Evolutionary conservation across 495 filamentous ascomycete genomes (phyloP), one percentile per base, ranked within the genome.

Genomic region (Xylona heveae): DNA sequence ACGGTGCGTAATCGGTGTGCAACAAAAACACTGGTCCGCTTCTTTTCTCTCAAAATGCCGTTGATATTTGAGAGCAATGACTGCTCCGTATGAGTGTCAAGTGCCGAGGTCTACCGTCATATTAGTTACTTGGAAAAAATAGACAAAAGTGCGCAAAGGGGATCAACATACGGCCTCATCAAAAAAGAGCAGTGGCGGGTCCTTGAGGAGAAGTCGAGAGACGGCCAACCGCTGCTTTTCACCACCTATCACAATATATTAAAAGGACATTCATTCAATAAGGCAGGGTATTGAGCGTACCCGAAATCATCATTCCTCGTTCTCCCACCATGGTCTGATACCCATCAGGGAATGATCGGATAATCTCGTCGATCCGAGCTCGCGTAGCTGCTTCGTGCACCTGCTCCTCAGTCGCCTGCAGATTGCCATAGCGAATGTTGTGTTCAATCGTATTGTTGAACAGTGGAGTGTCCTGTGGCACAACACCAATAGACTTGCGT

Each of bases 251-350:
- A 16, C 6, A 6, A n/a, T 36, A 25, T 22, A 22, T 26, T 36
- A 14, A 4, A 3, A 10, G 21, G 7, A 14, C 2, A 30, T 30
- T 30, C 17, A 8, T 7, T 16, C 28, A 7, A 7, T 7, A 12
- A 15, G 2, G 4, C 10, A 3, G 18, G 2, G 10, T 13, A 31
- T 7, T 13, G 24, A 19, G 10, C 16, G 7, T 19, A 20, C 44
- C 88, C 3, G 78, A 85, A 12, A 95, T 94, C 88, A 95, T 95
- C 75, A 95, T 77, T 1, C 88, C 88, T 16, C 90, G 62, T 59
- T 97, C 88, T 12, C 88, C 88, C 7, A 97, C 88, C 44, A 77
- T 83, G 1, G 88, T 97, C 12, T 76, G 50, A 45, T 97, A 97
- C 3, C 82, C 81, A 10, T 84, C 74, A 1, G 83, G 83, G 41